These are phyloP conservation scores for Phytopythium sindhum DNA, from an alignment of 352 stramenopile species.

Conservation along the genomic window DNA sequence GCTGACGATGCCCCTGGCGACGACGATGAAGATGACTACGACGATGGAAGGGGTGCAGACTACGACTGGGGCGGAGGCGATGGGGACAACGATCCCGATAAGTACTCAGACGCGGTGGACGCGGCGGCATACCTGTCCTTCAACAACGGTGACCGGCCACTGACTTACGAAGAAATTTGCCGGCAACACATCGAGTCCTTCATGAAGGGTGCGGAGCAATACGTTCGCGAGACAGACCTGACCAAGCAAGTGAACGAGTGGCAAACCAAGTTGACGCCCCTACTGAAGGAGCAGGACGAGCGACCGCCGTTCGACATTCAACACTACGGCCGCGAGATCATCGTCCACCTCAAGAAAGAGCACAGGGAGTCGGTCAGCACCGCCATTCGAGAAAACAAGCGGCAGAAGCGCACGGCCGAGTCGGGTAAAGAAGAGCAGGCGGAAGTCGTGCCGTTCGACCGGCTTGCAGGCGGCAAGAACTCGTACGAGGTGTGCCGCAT, in stretches of 20 bases:
- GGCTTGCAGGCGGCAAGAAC: slow-evolving; percentile 48
- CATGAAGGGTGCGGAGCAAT: slow-evolving; percentile 79
- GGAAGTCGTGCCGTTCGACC: slow-evolving; percentile 45
- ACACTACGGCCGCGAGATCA: slow-evolving; percentile 56
- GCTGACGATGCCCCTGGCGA: slow-evolving; percentile 17
- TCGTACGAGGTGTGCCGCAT: slow-evolving; percentile 85
- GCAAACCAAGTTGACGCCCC: slow-evolving; percentile 69
- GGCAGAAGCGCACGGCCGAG: slow-evolving; percentile 19
- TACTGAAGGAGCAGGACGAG: slow-evolving; percentile 67
- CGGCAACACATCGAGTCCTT: slow-evolving; percentile 74
- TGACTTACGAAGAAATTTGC: slow-evolving; percentile 73
- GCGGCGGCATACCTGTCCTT: not conserved
- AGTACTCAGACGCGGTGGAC: slow-evolving; percentile 1
- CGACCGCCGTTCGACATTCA: slow-evolving; percentile 78
- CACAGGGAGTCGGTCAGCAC: slow-evolving; percentile 21
- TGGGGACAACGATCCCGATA: slow-evolving; percentile 25
- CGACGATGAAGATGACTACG: slow-evolving; percentile 27
- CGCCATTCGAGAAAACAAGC: slow-evolving; percentile 17
- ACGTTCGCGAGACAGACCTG: slow-evolving; percentile 69
- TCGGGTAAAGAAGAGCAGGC: slow-evolving; percentile 12
- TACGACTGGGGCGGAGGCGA: slow-evolving; percentile 30
- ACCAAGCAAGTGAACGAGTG: slow-evolving; percentile 72
- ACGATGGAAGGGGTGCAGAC: slow-evolving; percentile 22
- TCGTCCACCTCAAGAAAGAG: slow-evolving; percentile 44
- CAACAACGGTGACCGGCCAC: slow-evolving; percentile 15